Percentiles rank a stretch among this genome's conserved stretches.
phyloP scores from a whole-genome alignment of 2,329 filamentous ascomycete species.

The Chaetomium olivaceum region DNA sequence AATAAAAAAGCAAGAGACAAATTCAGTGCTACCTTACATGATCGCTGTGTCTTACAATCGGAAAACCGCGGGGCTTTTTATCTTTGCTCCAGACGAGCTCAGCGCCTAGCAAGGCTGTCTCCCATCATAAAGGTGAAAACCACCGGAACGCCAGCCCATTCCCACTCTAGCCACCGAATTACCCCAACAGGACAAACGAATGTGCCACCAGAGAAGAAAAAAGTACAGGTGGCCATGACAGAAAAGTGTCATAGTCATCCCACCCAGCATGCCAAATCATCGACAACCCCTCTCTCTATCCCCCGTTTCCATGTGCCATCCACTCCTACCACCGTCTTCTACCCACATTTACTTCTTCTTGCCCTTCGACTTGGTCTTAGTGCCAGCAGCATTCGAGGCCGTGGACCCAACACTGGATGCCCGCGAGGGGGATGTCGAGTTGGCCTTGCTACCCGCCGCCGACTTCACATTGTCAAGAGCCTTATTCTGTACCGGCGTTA shows the following conservation, averaged over 20 bases:
- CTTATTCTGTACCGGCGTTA: slow-evolving; percentile 69
- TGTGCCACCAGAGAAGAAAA: slow-evolving; percentile 6
- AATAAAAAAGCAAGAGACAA: not conserved
- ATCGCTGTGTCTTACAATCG: not conserved
- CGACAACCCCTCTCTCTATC: not conserved
- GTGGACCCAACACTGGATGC: slow-evolving; percentile 86
- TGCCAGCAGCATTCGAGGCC: slow-evolving; percentile 53
- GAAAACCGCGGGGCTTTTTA: not conserved
- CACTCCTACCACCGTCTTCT: not conserved
- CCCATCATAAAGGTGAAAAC: not conserved
- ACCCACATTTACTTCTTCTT: slow-evolving; percentile 51
- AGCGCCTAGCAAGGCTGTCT: not conserved
- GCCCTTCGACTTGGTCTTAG: slow-evolving; percentile 48
- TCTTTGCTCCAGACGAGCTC: not conserved
- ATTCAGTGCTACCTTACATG: slow-evolving; percentile 1
- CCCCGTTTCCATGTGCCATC: not conserved
- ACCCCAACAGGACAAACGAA: not conserved
- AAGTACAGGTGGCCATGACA: not conserved
- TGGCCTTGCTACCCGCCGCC: slow-evolving; percentile 66
- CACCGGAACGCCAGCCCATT: slow-evolving; percentile 1
- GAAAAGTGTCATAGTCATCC: not conserved
- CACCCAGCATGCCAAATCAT: slow-evolving; percentile 13
- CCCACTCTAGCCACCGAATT: slow-evolving; percentile 7
- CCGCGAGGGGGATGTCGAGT: slow-evolving; percentile 75
- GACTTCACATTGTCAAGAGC: slow-evolving; percentile 85